Percentiles rank a stretch among this genome's conserved stretches.
These are phyloP conservation scores for baker's yeast (Saccharomyces cerevisiae) DNA, from an alignment of 805 yeast species.

Conservation along the genomic window DNA sequence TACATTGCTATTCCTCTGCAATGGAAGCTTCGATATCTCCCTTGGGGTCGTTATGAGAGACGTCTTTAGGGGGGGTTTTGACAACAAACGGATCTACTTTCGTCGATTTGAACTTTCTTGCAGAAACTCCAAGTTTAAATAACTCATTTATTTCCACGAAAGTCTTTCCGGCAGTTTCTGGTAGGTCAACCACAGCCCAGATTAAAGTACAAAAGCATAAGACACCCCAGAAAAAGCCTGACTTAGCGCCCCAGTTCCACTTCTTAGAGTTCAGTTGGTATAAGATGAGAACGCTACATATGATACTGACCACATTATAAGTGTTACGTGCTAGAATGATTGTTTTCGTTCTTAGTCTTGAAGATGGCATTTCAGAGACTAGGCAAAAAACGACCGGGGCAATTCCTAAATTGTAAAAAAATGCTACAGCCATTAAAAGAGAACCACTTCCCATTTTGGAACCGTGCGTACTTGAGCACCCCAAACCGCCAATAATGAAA, in stretches of 20 bases:
- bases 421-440: slow-evolving; percentile 38
- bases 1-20: neutral
- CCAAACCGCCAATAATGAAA: slow-evolving; percentile 39
- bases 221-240: slow-evolving; percentile 41
- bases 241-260: slow-evolving; percentile 43
- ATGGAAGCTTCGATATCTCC: neutral
- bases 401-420: slow-evolving; percentile 37
- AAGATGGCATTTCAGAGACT: slow-evolving; percentile 37
- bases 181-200: slow-evolving; percentile 46
- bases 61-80: no score
- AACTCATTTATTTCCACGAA: slow-evolving; percentile 52
- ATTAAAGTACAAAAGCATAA: slow-evolving; percentile 25
- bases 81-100: slow-evolving; percentile 33
- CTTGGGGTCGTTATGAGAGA: neutral
- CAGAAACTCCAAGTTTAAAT: slow-evolving; percentile 38
- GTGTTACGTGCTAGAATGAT: slow-evolving; percentile 35
- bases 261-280: slow-evolving; percentile 42
- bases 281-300: slow-evolving; percentile 36
- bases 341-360: slow-evolving; percentile 36
- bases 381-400: slow-evolving; percentile 39
- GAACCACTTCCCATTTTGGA: slow-evolving; percentile 42
- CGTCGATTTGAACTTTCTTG: slow-evolving; percentile 38
- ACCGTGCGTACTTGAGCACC: slow-evolving; percentile 16
- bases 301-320: slow-evolving; percentile 30
- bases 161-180: slow-evolving; percentile 52